Evolutionary conservation across 768 basidiomycete species (phyloP).

Genomic region (Trametes elegans): DNA sequence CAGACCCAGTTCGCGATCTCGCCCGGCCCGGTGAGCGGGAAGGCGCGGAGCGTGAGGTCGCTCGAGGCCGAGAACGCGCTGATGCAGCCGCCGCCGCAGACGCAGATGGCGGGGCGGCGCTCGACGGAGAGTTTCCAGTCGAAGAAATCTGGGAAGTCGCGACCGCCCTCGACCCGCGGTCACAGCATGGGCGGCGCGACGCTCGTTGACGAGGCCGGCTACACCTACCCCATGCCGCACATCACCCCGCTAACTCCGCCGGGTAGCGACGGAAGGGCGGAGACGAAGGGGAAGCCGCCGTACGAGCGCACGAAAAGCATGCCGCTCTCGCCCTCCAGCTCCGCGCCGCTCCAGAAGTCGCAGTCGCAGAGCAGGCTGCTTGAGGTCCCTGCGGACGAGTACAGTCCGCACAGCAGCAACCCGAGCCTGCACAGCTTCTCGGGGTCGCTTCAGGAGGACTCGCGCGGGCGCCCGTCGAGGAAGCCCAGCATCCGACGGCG

Average conservation of each 20-base stretch:
- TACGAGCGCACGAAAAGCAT: conserved; percentile 50
- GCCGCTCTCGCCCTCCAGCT: conserved; percentile 36
- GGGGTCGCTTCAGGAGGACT: conserved; percentile 10
- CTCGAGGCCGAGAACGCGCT: conserved; percentile 16
- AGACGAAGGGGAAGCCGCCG: conserved; percentile 22
- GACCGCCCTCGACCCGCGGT: conserved; percentile 24
- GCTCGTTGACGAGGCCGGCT: conserved; percentile 22
- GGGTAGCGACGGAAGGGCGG: too few relatives aligned
- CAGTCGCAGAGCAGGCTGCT: conserved; percentile 28
- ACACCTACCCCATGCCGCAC: conserved; percentile 18
- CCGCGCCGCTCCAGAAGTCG: conserved; percentile 25
- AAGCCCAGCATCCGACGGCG: conserved; percentile 29
- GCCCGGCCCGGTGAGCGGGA: conserved; percentile 14
- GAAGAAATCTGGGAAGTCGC: conserved; percentile 37
- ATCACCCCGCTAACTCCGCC: conserved; percentile 1
- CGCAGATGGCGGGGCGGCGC: conserved; percentile 23
- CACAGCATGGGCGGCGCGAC: conserved; percentile 13
- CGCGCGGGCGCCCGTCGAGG: conserved; percentile 22
- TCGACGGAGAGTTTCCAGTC: conserved; percentile 42
- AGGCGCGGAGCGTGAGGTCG: conserved; percentile 20
- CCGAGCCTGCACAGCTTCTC: conserved; percentile 14
- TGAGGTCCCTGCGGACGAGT: conserved; percentile 15
- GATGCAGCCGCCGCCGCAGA: too few relatives aligned
- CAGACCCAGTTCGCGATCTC: conserved; percentile 19
- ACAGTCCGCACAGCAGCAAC: conserved; percentile 19